phyloP scores from a whole-genome alignment of 371 early-diverging fungal genomes.

The Zancudomyces culisetae region DNA sequence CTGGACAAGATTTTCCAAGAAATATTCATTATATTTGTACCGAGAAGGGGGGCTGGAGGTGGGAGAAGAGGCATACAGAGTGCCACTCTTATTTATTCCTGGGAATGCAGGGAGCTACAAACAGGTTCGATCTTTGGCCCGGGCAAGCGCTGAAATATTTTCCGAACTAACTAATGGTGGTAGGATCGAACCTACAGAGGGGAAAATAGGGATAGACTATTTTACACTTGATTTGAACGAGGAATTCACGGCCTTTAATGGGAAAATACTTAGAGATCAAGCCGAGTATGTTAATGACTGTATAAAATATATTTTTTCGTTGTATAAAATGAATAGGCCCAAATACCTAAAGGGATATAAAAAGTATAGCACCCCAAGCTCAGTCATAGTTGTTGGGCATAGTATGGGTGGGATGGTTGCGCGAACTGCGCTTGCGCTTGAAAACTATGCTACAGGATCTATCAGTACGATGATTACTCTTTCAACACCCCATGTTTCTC shows the following conservation, averaged over 20 bases:
- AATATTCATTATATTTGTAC: slow-evolving; percentile 62
- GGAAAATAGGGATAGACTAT: slow-evolving; percentile 46
- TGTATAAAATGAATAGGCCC: slow-evolving; percentile 29
- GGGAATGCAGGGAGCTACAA: slow-evolving; percentile 87
- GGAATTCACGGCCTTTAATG: slow-evolving; percentile 77
- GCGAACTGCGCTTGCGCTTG: slow-evolving; percentile 49
- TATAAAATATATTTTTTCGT: slow-evolving; percentile 56
- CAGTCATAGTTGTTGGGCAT: slow-evolving; percentile 77
- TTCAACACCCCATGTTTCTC: slow-evolving; percentile 72
- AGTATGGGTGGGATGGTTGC: slow-evolving; percentile 96
- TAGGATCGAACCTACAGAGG: slow-evolving; percentile 5
- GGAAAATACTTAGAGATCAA: slow-evolving; percentile 58
- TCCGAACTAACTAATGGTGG: slow-evolving; percentile 8
- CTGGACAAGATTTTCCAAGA: slow-evolving; percentile 46
- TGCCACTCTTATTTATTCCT: slow-evolving; percentile 83
- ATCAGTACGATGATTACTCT: slow-evolving; percentile 74
- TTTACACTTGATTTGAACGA: slow-evolving; percentile 82
- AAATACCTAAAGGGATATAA: slow-evolving; percentile 1
- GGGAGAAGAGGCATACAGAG: slow-evolving; percentile 22
- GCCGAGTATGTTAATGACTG: slow-evolving; percentile 72
- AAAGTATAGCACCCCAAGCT: slow-evolving; percentile 17
- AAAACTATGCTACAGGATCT: slow-evolving; percentile 48
- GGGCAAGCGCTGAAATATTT: slow-evolving; percentile 38
- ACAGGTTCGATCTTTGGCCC: slow-evolving; percentile 70
- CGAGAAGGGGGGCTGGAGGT: slow-evolving; percentile 38